Base-by-base conservation (phyloP, 805 yeast genomes). In the Schwanniomyces pseudopolymorphus region DNA sequence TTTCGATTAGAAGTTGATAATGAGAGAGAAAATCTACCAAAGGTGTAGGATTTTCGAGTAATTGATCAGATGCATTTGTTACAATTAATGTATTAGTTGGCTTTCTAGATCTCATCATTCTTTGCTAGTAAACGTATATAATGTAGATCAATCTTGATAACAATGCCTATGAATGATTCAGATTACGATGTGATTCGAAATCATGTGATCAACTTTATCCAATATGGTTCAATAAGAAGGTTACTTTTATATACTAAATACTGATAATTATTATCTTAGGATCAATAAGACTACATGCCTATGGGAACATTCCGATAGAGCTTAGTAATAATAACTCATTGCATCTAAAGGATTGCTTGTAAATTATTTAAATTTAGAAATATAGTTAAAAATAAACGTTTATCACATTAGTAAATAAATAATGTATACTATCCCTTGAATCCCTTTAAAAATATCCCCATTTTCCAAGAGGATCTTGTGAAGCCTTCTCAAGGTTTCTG, bases 31-130 rank as follows among this genome's bases (percentile, higher is more conserved):
- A 58, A 17, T 49, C 49, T 11, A 63, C 58, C 40, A 72, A 50
- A 4, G 45, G 51, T 17, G 50, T 48, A 2, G 77, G 73, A 38
- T 65, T 55, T 2, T 48, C 22, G n/a, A 65, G 50, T 11, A 61
- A 37, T 4, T 51, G 53, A 2, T 50, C 52, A 3, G 58, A 44
- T 13, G 66, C 53, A 17, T 63, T 52, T 16, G 74, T 68, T 14
- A 72, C 44, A 14, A 72, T 71, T 17, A 72, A 56, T 3, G 75
- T 66, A 46, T 72, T 72, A 3, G 71, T 61, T 3, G 69, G 59
- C 2, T 45, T 22, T 43, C 66, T 44, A 21, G 20, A 16, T 7
- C 16, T 44, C 4, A 3, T 16, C 35, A 31, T 31, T 31, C n/a
- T 26, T 26, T 7, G 5, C n/a, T 26, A 26, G 28, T 13, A 3